Base-by-base conservation (phyloP, 371 early-diverging fungal species). In the Cokeromyces recurvatus region DNA sequence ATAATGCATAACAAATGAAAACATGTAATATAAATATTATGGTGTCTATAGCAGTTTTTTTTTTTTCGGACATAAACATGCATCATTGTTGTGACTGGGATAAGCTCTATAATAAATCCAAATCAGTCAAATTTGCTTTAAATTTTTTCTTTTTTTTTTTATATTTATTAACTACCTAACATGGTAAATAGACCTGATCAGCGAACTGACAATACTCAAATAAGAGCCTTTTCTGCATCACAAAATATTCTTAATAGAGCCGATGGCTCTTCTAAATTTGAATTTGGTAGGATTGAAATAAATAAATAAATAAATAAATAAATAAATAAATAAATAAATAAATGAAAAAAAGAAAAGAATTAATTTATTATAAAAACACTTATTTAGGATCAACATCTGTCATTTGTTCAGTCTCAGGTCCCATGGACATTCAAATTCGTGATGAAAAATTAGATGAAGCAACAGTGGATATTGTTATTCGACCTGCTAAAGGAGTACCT, bases 381-480 rank as follows among this genome's bases (percentile, higher is more conserved):
- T 24, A n/a, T 15, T n/a, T n/a, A n/a, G 89, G 84, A 32, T 66
- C 77, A 46, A 85, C 91, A 2, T 70, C 85, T 0, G 89, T 92
- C 1, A 50, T 94, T 21, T 87, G 87, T 35, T 84, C 90, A 1
- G 86, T 95, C 4, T 80, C 84, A 46, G 97, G 97, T 2, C 97
- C 97, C 0, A 76, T 82, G 15, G 93, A 93, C 43, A 91, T 89
- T 31, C 81, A 74, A 50, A 43, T 89, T 6, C 80, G 86, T 10
- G 92, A 95, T 46, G 97, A 95, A 58, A 80, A 87, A 56, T 55
- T 94, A 19, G 94, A 95, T 59, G 82, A 78, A 47, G 92, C 97
- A 0, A 82, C 83, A 16, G 59, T 97, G 0, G 89, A 92, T 35
- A 87, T 95, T 7, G 66, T 84, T 21, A 79, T 85, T 24, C 78